These are phyloP conservation scores for Zarea fungicola DNA, from an alignment of 2,329 filamentous ascomycete species.

Conservation along the genomic window DNA sequence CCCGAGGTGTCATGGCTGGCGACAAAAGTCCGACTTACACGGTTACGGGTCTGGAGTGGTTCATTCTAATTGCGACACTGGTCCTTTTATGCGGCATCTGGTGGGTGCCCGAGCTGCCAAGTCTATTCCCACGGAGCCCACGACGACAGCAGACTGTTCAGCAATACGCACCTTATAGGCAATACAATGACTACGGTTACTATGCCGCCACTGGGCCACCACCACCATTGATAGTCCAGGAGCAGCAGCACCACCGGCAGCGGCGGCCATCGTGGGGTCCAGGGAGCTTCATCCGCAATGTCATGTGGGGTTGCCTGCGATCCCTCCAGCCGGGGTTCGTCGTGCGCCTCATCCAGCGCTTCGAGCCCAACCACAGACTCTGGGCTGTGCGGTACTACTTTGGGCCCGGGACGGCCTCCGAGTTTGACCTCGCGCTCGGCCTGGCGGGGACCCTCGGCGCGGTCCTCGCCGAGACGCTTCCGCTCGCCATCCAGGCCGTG, in stretches of 20 bases:
- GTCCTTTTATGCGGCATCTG: constrained; percentile 2
- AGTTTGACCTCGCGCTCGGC: not conserved
- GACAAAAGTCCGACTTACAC: constrained; percentile 1
- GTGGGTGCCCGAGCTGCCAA: not conserved
- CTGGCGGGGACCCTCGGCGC: not conserved
- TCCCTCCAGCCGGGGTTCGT: constrained; percentile 8
- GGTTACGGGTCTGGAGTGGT: constrained; percentile 1
- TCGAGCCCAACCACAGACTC: not conserved
- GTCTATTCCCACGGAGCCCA: not conserved
- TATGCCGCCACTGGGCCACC: no score
- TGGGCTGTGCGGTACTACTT: constrained; percentile 9
- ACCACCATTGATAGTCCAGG: no score
- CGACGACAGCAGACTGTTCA: not conserved
- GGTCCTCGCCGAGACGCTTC: not conserved
- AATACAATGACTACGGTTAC: not conserved
- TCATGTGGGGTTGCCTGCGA: constrained; percentile 9
- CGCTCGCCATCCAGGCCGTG: constrained; percentile 4
- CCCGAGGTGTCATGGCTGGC: not conserved
- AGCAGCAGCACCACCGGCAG: not conserved
- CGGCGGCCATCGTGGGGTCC: not conserved
- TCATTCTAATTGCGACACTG: not conserved
- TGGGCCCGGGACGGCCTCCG: constrained; percentile 3
- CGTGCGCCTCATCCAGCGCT: not conserved
- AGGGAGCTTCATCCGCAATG: not conserved
- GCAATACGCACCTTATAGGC: no score